Conservation (phyloP, 2,329 filamentous ascomycete genomes). For the Epichloe amarillans region DNA sequence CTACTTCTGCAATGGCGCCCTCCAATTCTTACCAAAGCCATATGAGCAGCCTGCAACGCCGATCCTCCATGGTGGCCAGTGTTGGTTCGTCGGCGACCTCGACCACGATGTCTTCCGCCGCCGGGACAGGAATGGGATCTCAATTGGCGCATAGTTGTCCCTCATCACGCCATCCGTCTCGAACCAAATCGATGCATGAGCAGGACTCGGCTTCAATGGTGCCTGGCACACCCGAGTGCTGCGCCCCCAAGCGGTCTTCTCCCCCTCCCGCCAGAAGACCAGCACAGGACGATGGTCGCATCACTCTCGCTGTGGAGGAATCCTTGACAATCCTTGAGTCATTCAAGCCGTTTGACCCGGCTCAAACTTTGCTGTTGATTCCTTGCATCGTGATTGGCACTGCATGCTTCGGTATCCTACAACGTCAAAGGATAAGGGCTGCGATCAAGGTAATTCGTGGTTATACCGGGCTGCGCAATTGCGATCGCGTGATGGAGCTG, state of each 20-base stretch:
- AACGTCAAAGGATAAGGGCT: conserved; percentile 38
- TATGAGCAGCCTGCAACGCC: conserved; percentile 12
- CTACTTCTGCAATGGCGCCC: conserved; percentile 17
- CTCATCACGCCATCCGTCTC: conserved; percentile 22
- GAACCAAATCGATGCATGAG: conserved; percentile 29
- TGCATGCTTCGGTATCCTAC: conserved; percentile 39
- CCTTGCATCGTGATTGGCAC: conserved; percentile 48
- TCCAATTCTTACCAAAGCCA: conserved; percentile 9
- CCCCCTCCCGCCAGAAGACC: conserved; percentile 35
- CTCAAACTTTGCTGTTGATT: conserved; percentile 45
- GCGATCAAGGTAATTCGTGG: conserved; percentile 38
- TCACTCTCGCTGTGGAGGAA: conserved; percentile 42
- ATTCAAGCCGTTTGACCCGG: conserved; percentile 43
- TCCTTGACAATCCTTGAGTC: conserved; percentile 40
- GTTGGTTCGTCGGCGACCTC: conserved; percentile 7
- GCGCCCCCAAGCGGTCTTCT: conserved; percentile 17
- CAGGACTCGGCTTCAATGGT: conserved; percentile 13
- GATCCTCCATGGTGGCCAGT: conserved; percentile 23
- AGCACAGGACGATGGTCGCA: conserved; percentile 34
- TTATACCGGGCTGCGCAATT: conserved; percentile 48
- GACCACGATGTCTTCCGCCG: neutral
- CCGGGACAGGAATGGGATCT: neutral
- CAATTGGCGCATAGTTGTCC: conserved; percentile 17
- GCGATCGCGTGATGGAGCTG: conserved; percentile 38
- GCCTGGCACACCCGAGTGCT: conserved; percentile 10